phyloP scores from a whole-genome alignment of 2,329 filamentous ascomycete species.

The Trichophyton mentagrophytes region DNA sequence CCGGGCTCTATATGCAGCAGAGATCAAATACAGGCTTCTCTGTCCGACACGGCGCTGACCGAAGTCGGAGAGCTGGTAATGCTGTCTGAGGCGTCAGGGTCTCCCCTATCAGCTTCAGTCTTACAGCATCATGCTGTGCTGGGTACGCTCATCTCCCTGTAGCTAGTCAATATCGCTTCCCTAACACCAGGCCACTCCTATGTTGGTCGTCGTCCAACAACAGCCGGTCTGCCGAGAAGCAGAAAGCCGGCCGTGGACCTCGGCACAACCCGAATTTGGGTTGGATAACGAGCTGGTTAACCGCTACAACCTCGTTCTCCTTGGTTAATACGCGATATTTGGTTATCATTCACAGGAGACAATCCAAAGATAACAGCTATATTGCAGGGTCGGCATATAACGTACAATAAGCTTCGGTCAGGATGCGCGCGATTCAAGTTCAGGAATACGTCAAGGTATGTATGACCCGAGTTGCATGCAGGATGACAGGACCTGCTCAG shows the following conservation, averaged over 20 bases:
- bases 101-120: neutral
- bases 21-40: neutral
- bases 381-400: neutral
- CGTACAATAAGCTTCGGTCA: constrained; percentile 17
- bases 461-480: constrained; percentile 22
- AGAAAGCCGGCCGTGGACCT: neutral
- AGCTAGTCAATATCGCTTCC: too few relatives aligned
- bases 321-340: too few relatives aligned
- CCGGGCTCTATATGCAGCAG: neutral
- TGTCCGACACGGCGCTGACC: neutral
- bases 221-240: neutral
- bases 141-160: neutral
- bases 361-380: neutral
- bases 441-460: constrained; percentile 60
- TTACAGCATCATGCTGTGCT: neutral
- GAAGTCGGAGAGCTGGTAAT: neutral
- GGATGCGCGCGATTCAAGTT: constrained; percentile 64
- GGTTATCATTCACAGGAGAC: neutral
- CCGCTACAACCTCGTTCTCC: too few relatives aligned
- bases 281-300: neutral
- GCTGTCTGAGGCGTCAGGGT: neutral
- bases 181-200: too few relatives aligned
- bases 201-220: too few relatives aligned
- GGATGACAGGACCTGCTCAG: neutral
- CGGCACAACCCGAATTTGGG: neutral